Percentiles rank a stretch among this genome's conserved stretches.
These are phyloP conservation scores for Collariella sp. DNA, from an alignment of 495 filamentous ascomycete genomes.

Conservation along the genomic window DNA sequence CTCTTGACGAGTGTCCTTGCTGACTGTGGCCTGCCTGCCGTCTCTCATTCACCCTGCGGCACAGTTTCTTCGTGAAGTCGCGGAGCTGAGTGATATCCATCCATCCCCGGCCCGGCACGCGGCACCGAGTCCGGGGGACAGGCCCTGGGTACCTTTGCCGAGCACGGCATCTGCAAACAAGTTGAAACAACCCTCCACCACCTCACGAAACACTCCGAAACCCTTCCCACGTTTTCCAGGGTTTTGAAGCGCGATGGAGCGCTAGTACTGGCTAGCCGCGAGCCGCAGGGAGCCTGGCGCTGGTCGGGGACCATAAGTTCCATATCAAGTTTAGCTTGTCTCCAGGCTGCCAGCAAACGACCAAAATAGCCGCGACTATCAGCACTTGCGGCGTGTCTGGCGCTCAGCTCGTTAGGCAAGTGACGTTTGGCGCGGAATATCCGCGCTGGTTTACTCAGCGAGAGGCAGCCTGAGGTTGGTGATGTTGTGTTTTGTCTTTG, in stretches of 20 bases:
- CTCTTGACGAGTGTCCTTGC: neutral
- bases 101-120: neutral
- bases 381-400: neutral
- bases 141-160: neutral
- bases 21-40: neutral
- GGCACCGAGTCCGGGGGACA: neutral
- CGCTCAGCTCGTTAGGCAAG: too few relatives aligned
- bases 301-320: neutral
- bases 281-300: neutral
- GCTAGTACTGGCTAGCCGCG: neutral
- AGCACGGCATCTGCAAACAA: too few relatives aligned
- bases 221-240: neutral
- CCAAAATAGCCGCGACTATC: slow-evolving; percentile 1
- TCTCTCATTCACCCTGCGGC: neutral
- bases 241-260: neutral
- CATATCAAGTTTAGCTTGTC: slow-evolving; percentile 1
- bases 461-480: too few relatives aligned
- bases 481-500: too few relatives aligned
- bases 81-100: neutral
- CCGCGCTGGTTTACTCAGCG: too few relatives aligned
- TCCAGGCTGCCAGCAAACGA: slow-evolving; percentile 7
- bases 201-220: too few relatives aligned
- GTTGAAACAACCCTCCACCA: too few relatives aligned
- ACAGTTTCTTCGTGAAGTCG: neutral
- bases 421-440: too few relatives aligned